phyloP scores from a whole-genome alignment of 2,329 filamentous ascomycete species.

The Xylariaceae sp. region DNA sequence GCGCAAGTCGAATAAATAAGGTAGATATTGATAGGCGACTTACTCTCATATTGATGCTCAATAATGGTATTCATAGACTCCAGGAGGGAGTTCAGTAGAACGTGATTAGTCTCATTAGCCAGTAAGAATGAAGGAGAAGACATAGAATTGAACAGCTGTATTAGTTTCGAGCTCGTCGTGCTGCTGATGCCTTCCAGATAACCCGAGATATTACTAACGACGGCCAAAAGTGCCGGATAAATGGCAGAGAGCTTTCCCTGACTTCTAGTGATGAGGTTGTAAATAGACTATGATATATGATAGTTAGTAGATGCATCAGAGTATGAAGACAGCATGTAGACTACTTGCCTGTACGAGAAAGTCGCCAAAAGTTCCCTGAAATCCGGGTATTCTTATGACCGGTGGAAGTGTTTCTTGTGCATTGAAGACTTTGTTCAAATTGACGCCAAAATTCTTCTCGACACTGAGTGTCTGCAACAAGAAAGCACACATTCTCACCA shows the following conservation, averaged over 20 bases:
- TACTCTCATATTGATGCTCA: constrained; percentile 79
- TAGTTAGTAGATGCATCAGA: constrained; percentile 14
- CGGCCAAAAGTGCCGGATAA: constrained; percentile 84
- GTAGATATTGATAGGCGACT: constrained; percentile 30
- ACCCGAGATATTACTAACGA: constrained; percentile 89
- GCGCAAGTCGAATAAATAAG: not conserved
- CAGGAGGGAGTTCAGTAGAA: constrained; percentile 71
- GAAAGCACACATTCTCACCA: constrained; percentile 97
- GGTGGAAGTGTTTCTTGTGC: constrained; percentile 81
- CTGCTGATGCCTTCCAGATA: constrained; percentile 73
- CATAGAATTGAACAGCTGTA: constrained; percentile 88
- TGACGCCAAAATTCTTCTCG: constrained; percentile 82
- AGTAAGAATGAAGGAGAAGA: constrained; percentile 88
- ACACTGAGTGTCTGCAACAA: constrained; percentile 91
- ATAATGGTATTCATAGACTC: constrained; percentile 86
- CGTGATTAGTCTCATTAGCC: constrained; percentile 86
- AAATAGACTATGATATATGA: constrained; percentile 65
- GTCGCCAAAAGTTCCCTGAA: constrained; percentile 86
- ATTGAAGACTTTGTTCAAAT: constrained; percentile 83
- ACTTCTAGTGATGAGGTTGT: constrained; percentile 82
- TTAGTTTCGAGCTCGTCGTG: constrained; percentile 70
- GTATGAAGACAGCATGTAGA: constrained; percentile 34
- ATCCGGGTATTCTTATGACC: constrained; percentile 75
- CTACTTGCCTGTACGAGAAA: constrained; percentile 76
- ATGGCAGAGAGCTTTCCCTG: constrained; percentile 87